These are phyloP conservation scores for Brettanomyces bruxellensis DNA, from an alignment of 805 yeast species.

Conservation along the genomic window DNA sequence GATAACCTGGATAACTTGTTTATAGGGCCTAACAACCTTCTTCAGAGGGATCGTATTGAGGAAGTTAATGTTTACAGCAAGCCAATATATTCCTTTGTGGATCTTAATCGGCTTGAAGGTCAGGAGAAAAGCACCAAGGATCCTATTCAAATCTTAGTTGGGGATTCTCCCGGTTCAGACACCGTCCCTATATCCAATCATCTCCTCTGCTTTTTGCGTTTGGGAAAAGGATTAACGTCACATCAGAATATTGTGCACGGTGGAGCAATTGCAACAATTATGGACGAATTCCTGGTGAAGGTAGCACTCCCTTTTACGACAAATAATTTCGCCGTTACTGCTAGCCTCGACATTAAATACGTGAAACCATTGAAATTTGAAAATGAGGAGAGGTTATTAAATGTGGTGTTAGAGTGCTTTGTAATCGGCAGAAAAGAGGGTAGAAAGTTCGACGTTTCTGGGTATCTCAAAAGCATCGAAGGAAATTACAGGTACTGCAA, in stretches of 20 bases:
- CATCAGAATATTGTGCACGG: slow-evolving; percentile 45
- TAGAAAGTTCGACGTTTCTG: slow-evolving; percentile 15
- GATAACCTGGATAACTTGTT: slow-evolving; percentile 15
- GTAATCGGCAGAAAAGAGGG: slow-evolving; percentile 6
- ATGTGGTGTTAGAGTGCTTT: slow-evolving; percentile 18
- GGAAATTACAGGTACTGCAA: slow-evolving; percentile 13
- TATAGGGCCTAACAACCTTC: slow-evolving; percentile 19
- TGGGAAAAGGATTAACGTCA: slow-evolving; percentile 37
- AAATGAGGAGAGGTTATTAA: slow-evolving; percentile 3
- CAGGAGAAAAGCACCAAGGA: background rate
- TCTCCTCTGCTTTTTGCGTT: slow-evolving; percentile 34
- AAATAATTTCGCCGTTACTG: slow-evolving; percentile 40
- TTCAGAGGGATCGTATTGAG: slow-evolving; percentile 12
- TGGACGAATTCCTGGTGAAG: slow-evolving; percentile 45
- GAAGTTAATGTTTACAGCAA: slow-evolving; percentile 13
- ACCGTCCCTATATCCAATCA: slow-evolving; percentile 25
- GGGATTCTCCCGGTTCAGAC: background rate
- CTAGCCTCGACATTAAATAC: slow-evolving; percentile 34
- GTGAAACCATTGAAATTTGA: slow-evolving; percentile 17
- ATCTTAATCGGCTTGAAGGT: slow-evolving; percentile 2
- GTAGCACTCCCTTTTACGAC: slow-evolving; percentile 41
- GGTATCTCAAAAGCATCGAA: slow-evolving; percentile 10
- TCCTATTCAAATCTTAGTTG: background rate
- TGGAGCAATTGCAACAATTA: slow-evolving; percentile 42
- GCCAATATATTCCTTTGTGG: slow-evolving; percentile 4